phyloP scores from a whole-genome alignment of 2,329 filamentous ascomycete species.

The Phaeosphaeriaceae sp. region DNA sequence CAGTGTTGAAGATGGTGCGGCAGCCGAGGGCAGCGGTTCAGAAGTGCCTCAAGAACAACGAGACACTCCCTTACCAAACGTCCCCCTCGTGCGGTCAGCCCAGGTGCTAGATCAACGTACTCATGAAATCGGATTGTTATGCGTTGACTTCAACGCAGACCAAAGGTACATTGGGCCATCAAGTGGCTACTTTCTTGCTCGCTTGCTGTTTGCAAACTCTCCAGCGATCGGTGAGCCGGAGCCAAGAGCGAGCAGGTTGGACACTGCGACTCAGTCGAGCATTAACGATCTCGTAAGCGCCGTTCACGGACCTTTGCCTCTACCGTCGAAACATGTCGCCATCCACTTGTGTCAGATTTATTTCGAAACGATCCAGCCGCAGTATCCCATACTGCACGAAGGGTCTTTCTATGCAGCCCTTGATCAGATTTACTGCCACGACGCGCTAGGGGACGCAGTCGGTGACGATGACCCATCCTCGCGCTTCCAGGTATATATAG shows the following conservation, averaged over 20 bases:
- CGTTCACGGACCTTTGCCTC: slow-evolving; percentile 9
- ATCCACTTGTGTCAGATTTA: slow-evolving; percentile 55
- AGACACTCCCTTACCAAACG: no score
- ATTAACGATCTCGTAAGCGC: slow-evolving; percentile 16
- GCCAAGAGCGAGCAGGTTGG: no score
- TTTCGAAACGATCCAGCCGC: slow-evolving; percentile 57
- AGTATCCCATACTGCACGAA: slow-evolving; percentile 60
- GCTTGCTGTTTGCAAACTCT: slow-evolving; percentile 54
- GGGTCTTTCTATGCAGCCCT: slow-evolving; percentile 33
- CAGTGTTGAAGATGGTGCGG: no score
- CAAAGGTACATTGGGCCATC: slow-evolving; percentile 64
- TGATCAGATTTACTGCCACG: slow-evolving; percentile 24
- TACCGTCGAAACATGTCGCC: slow-evolving; percentile 45
- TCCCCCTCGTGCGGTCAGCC: background rate
- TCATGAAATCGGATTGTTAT: slow-evolving; percentile 63
- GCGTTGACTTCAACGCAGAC: slow-evolving; percentile 56
- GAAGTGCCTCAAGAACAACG: no score
- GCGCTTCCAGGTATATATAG: slow-evolving; percentile 53
- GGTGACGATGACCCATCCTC: background rate
- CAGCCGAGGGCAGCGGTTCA: no score
- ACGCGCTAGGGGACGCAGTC: background rate
- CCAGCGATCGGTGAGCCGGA: background rate
- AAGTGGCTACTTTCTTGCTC: slow-evolving; percentile 62
- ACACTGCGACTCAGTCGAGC: slow-evolving; percentile 1
- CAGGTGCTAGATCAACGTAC: slow-evolving; percentile 7